Percentiles rank a stretch among this genome's conserved stretches.
These are phyloP conservation scores for Hymenoscyphus repandus DNA, from an alignment of 2,329 filamentous ascomycete genomes.

Conservation along the genomic window DNA sequence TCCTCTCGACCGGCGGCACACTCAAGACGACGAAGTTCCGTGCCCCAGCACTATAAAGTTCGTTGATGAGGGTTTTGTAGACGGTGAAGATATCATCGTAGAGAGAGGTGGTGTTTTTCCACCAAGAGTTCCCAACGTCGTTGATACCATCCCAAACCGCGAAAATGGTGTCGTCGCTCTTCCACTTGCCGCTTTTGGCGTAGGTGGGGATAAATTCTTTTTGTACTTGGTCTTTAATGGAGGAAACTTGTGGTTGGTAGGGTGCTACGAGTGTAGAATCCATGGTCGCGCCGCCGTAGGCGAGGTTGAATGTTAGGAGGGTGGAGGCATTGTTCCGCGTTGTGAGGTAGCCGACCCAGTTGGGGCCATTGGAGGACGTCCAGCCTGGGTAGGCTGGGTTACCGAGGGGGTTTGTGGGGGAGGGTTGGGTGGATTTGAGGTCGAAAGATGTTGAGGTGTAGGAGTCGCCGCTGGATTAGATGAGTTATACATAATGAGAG, in stretches of 20 bases:
- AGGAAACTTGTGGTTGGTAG: constrained; percentile 33
- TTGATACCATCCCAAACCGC: constrained; percentile 49
- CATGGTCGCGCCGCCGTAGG: constrained; percentile 41
- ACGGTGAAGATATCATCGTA: constrained; percentile 38
- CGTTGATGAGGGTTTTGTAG: constrained; percentile 37
- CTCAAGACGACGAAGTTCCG: constrained; percentile 55
- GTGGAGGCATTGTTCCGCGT: constrained; percentile 39
- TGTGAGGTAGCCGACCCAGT: constrained; percentile 49
- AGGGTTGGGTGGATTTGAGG: constrained; percentile 30
- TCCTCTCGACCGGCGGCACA: constrained; percentile 52
- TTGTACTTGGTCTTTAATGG: constrained; percentile 35
- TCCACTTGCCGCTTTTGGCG: constrained; percentile 26
- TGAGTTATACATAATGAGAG: background rate
- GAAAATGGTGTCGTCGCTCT: constrained; percentile 20
- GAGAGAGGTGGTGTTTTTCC: constrained; percentile 30
- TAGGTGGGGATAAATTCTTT: constrained; percentile 39
- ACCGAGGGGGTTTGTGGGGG: constrained; percentile 34
- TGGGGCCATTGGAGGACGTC: constrained; percentile 43
- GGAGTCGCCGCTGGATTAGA: constrained; percentile 34
- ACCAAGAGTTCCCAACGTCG: constrained; percentile 47
- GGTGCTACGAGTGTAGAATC: constrained; percentile 34
- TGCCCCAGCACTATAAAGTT: constrained; percentile 47
- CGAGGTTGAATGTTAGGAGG: constrained; percentile 46
- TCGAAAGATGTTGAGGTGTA: constrained; percentile 37
- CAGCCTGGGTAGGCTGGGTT: constrained; percentile 37